phyloP scores from a whole-genome alignment of 148 eudicot species.

The Polygonum aviculare region DNA sequence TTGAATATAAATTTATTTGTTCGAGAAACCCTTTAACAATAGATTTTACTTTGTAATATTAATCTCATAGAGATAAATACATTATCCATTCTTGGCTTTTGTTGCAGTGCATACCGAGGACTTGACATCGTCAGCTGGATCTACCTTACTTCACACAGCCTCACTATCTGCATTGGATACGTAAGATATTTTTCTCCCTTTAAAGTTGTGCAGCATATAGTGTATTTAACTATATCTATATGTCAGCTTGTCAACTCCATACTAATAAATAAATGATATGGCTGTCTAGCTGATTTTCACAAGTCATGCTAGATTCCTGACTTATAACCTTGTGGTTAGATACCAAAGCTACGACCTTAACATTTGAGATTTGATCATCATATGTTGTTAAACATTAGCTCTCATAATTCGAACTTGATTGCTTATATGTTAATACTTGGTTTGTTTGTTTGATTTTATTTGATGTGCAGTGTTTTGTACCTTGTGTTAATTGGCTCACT shows the following conservation, averaged over 20 bases:
- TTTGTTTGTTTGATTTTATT: too few relatives aligned
- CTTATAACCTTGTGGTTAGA: background rate
- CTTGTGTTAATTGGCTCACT: too few relatives aligned
- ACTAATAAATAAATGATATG: background rate
- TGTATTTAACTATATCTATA: background rate
- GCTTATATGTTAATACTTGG: too few relatives aligned
- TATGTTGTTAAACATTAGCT: too few relatives aligned
- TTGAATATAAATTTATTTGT: too few relatives aligned
- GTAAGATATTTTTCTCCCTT: conserved; percentile 26
- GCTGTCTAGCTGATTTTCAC: background rate
- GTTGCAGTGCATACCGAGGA: conserved; percentile 74
- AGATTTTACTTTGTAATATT: background rate
- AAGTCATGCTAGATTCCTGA: background rate
- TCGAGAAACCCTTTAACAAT: too few relatives aligned
- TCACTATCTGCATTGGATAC: conserved; percentile 63
- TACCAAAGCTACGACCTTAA: background rate
- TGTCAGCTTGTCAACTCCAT: background rate
- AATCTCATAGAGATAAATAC: background rate
- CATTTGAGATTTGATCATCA: too few relatives aligned
- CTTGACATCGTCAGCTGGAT: conserved; percentile 89
- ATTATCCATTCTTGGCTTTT: background rate
- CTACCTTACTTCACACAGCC: conserved; percentile 70
- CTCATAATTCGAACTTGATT: too few relatives aligned
- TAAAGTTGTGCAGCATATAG: background rate
- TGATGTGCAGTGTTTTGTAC: too few relatives aligned